A percentile compares a stretch with the other conserved stretches of the same genome.
Evolutionary conservation across 371 early-diverging fungal species (phyloP).

Genomic region (Haplosporangium sp.): DNA sequence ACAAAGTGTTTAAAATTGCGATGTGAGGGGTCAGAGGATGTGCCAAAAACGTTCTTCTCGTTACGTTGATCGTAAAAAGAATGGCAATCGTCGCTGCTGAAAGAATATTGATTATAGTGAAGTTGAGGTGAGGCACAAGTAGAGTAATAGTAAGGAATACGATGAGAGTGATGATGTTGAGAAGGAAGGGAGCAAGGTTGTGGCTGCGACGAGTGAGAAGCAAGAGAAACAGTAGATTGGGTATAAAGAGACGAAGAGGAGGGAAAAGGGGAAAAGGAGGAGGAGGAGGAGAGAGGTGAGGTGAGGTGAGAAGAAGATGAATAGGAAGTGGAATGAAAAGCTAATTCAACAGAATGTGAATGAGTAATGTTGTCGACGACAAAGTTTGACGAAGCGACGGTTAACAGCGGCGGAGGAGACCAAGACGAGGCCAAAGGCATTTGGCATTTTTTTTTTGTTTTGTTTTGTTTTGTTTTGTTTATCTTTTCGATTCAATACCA

Average conservation of each 20-base stretch:
- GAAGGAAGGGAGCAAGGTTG: conserved; percentile 1
- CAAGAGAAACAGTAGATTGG: conserved; percentile 2
- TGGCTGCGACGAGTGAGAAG: not conserved
- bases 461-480: not conserved
- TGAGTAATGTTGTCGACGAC: not conserved
- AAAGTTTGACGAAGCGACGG: not conserved
- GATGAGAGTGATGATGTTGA: conserved; percentile 8
- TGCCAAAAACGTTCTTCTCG: conserved; percentile 18
- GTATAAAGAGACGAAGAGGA: conserved; percentile 4
- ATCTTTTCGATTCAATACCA: not conserved
- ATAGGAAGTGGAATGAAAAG: not conserved
- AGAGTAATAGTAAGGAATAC: not conserved
- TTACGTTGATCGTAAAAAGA: conserved; percentile 11
- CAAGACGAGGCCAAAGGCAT: not conserved
- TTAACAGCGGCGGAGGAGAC: not conserved
- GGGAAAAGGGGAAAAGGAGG: conserved; percentile 1
- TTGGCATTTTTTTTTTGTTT: not conserved
- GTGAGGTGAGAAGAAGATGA: conserved; percentile 2
- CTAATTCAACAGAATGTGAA: not conserved
- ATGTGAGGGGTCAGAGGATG: not conserved
- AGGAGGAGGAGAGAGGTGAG: not conserved
- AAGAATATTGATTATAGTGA: not conserved
- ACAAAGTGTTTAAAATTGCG: not conserved
- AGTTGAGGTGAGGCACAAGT: not conserved
- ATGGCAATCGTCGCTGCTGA: conserved; percentile 4